Evolutionary conservation across 139 green algal species (phyloP).

Genomic region (Haematococcus sp.): DNA sequence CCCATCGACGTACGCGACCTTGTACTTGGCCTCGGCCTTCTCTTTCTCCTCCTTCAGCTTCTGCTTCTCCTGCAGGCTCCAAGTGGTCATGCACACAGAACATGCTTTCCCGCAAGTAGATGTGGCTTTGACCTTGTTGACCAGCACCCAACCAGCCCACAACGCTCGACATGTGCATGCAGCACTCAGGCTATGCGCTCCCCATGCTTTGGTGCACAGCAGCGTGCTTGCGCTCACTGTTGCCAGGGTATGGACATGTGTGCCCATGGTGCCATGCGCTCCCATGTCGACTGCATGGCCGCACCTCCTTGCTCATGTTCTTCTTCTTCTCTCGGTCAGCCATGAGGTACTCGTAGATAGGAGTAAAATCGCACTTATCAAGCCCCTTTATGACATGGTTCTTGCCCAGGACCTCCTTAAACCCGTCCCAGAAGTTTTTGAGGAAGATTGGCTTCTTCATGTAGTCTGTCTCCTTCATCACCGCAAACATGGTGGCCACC

Average conservation of each 20-base stretch:
- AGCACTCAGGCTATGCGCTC: not conserved
- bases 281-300: not conserved
- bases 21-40: slow-evolving; percentile 87
- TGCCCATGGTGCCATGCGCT: not conserved
- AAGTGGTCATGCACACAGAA: not conserved
- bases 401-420: slow-evolving; percentile 82
- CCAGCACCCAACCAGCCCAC: not conserved
- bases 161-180: no score
- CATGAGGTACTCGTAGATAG: slow-evolving; percentile 90
- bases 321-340: slow-evolving; percentile 92
- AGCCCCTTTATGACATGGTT: slow-evolving; percentile 87
- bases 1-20: slow-evolving; percentile 86
- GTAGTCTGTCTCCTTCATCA: slow-evolving; percentile 98
- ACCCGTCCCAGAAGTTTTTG: slow-evolving; percentile 97
- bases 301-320: slow-evolving; percentile 83
- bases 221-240: not conserved
- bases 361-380: slow-evolving; percentile 93
- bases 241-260: not conserved
- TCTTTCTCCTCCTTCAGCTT: slow-evolving; percentile 82
- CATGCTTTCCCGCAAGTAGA: no score
- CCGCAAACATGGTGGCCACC: slow-evolving; percentile 93
- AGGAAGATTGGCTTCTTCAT: slow-evolving; percentile 76
- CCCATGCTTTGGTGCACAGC: not conserved
- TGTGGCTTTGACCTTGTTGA: not conserved
- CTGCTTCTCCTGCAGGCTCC: slow-evolving; percentile 82